Percentiles rank a stretch among this genome's conserved stretches.
phyloP scores from a whole-genome alignment of 164 flowering plant species.

The Tetrastigma voinierianum region DNA sequence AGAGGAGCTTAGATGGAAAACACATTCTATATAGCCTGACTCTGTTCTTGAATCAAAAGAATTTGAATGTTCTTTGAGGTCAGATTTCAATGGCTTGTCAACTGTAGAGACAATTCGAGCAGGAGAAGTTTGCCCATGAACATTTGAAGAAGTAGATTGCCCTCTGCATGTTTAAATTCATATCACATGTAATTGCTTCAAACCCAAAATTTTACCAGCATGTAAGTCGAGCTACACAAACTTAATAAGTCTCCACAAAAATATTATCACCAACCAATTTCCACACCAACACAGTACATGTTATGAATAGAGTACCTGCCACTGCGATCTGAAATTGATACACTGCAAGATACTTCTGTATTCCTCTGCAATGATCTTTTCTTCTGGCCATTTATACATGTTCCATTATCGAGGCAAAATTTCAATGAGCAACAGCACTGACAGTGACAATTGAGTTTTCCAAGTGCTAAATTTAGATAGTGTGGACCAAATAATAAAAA shows the following conservation, averaged over 20 bases:
- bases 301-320: constrained; percentile 49
- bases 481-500: too few species aligned
- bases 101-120: constrained; percentile 43
- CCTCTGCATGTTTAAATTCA: constrained; percentile 41
- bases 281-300: not conserved
- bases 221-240: not conserved
- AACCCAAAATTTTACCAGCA: not conserved
- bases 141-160: constrained; percentile 37
- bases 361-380: constrained; percentile 38
- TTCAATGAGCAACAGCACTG: not conserved
- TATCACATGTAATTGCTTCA: not conserved
- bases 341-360: constrained; percentile 31
- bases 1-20: constrained; percentile 35
- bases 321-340: constrained; percentile 33
- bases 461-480: not conserved
- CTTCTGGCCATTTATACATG: constrained; percentile 43
- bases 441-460: not conserved
- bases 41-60: constrained; percentile 47
- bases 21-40: constrained; percentile 44
- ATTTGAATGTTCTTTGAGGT: constrained; percentile 34
- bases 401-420: not conserved
- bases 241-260: not conserved
- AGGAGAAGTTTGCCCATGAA: constrained; percentile 34
- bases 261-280: not conserved
- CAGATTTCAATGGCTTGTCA: constrained; percentile 42